phyloP scores from a whole-genome alignment of 2,329 filamentous ascomycete species.

The Colletotrichum neosansevieriae region DNA sequence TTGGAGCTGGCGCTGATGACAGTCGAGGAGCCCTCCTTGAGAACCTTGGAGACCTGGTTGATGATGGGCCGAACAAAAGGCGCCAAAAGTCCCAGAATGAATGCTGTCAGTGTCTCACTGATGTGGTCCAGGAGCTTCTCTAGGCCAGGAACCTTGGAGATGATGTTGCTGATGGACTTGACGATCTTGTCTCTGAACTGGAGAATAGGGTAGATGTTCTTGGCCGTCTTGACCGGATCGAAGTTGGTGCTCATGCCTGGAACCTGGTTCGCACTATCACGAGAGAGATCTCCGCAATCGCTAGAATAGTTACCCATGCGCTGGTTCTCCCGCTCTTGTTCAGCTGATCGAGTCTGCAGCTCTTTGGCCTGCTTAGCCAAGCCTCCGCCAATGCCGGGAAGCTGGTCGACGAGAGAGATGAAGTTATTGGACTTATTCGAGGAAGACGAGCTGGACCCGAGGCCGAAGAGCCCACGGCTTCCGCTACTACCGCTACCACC shows the following conservation, averaged over 20 bases:
- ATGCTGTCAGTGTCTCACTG: constrained; percentile 90
- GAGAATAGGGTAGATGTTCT: constrained; percentile 93
- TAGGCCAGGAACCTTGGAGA: constrained; percentile 92
- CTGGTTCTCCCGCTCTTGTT: constrained; percentile 66
- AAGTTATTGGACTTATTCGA: constrained; percentile 65
- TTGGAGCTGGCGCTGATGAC: constrained; percentile 76
- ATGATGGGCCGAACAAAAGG: constrained; percentile 95
- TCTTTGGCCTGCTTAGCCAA: constrained; percentile 75
- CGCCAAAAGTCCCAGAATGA: constrained; percentile 89
- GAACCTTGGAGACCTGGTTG: constrained; percentile 81
- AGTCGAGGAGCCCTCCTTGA: constrained; percentile 87
- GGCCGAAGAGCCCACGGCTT: constrained; percentile 57
- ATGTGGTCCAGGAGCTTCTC: constrained; percentile 94
- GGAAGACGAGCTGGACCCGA: constrained; percentile 39
- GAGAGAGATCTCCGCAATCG: constrained; percentile 48
- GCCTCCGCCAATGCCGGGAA: constrained; percentile 77
- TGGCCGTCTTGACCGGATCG: constrained; percentile 80
- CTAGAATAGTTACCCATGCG: constrained; percentile 45
- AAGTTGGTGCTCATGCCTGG: constrained; percentile 82
- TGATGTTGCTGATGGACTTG: constrained; percentile 83
- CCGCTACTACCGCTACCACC: constrained; percentile 50
- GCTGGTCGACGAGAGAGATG: constrained; percentile 78
- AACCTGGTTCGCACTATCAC: constrained; percentile 69
- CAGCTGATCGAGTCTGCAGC: constrained; percentile 70
- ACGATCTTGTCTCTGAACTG: constrained; percentile 95